Evolutionary conservation across 306 rosid genomes (phyloP).

Genomic region (Dalbergia cultrata): DNA sequence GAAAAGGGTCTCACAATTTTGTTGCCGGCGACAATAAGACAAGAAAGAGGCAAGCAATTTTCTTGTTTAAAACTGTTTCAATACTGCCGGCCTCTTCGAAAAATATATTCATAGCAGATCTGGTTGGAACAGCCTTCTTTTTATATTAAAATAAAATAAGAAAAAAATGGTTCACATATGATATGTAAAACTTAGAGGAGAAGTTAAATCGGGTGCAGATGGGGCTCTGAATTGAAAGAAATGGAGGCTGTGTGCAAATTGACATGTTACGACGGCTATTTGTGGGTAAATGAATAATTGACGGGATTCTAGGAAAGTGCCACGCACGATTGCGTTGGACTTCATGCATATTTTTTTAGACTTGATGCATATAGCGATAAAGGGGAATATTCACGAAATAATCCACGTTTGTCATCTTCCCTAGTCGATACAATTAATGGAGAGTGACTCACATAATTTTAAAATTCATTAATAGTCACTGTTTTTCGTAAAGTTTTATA

Average conservation of each 20-base stretch:
- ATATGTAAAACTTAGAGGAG: not conserved
- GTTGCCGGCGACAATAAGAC: constrained; percentile 14
- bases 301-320: constrained; percentile 34
- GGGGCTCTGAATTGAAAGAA: constrained; percentile 41
- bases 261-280: constrained; percentile 45
- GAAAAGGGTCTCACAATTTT: not conserved
- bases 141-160: not conserved
- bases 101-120: constrained; percentile 44
- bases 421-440: not conserved
- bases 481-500: not conserved
- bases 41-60: not conserved
- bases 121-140: constrained; percentile 27
- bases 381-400: not conserved
- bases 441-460: not conserved
- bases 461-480: not conserved
- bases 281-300: not conserved
- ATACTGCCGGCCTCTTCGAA: constrained; percentile 38
- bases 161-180: not conserved
- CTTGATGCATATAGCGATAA: not conserved
- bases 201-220: not conserved
- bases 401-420: not conserved
- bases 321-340: constrained; percentile 1
- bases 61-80: constrained; percentile 40
- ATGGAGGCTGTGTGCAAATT: constrained; percentile 20
- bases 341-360: not conserved